Percentiles rank a stretch among this genome's conserved stretches.
Conservation (phyloP, 139 green algal genomes). For the Trebouxia sp. region DNA sequence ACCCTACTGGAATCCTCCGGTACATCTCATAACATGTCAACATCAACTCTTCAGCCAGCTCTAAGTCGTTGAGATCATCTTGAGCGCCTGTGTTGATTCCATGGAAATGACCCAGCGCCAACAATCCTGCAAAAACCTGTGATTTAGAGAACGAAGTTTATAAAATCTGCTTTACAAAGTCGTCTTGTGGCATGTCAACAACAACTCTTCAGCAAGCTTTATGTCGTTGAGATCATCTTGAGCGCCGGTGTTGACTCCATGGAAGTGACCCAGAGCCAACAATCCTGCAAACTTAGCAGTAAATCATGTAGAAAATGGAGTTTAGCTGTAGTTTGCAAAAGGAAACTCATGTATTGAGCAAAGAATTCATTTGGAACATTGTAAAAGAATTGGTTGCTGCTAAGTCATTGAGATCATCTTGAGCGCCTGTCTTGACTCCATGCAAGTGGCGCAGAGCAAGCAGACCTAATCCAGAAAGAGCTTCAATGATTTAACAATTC, state of each 20-base stretch:
- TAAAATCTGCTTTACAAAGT: no score
- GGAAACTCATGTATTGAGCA: slow-evolving; percentile 69
- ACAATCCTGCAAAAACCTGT: slow-evolving; percentile 50
- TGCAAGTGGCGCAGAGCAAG: slow-evolving; percentile 73
- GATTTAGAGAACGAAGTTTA: background rate
- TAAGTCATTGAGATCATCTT: slow-evolving; percentile 45
- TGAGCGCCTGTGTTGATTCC: slow-evolving; percentile 42
- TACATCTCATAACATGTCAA: slow-evolving; percentile 83
- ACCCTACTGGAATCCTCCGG: slow-evolving; percentile 44
- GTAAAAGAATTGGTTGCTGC: no score
- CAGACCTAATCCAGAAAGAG: no score
- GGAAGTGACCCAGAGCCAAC: slow-evolving; percentile 71
- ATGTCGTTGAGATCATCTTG: slow-evolving; percentile 46
- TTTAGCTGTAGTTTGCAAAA: slow-evolving; percentile 69
- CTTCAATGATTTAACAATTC: no score
- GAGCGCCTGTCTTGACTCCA: slow-evolving; percentile 42
- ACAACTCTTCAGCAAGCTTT: slow-evolving; percentile 70
- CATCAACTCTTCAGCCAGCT: slow-evolving; percentile 72
- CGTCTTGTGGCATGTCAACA: slow-evolving; percentile 78
- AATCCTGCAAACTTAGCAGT: slow-evolving; percentile 57
- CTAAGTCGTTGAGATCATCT: slow-evolving; percentile 50
- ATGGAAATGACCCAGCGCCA: slow-evolving; percentile 72
- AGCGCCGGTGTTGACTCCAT: slow-evolving; percentile 47
- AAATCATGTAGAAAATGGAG: background rate
- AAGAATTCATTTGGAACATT: no score